Conservation (phyloP, 2,329 filamentous ascomycete species). For the Thelonectria blattea region DNA sequence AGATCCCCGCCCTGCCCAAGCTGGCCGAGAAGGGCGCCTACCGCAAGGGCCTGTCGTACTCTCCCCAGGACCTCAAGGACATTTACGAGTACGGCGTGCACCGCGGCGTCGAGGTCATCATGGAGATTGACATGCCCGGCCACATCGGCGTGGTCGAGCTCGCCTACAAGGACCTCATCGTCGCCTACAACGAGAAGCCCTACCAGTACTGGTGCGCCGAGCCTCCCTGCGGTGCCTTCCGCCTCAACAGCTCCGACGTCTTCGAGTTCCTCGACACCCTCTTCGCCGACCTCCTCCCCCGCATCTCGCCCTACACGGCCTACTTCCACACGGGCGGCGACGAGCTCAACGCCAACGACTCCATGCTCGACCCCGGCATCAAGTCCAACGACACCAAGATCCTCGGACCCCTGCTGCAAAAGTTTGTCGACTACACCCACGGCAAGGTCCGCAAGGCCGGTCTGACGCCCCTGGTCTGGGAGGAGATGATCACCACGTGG, state of each 20-base stretch:
- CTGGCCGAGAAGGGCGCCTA: conserved; percentile 79
- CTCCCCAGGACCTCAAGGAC: conserved; percentile 64
- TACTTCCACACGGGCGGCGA: conserved; percentile 91
- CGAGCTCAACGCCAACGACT: conserved; percentile 76
- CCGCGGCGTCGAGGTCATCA: conserved; percentile 63
- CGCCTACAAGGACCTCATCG: conserved; percentile 60
- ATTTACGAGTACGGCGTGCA: conserved; percentile 75
- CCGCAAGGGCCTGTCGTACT: conserved; percentile 69
- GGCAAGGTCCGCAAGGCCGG: conserved; percentile 66
- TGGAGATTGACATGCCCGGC: conserved; percentile 68
- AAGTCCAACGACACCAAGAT: conserved; percentile 68
- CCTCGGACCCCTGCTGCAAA: conserved; percentile 77
- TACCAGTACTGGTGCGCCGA: conserved; percentile 66
- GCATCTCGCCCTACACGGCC: conserved; percentile 69
- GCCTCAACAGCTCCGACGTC: conserved; percentile 75
- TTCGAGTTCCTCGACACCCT: conserved; percentile 74
- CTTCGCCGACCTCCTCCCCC: conserved; percentile 77
- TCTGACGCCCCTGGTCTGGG: conserved; percentile 81
- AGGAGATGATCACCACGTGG: conserved; percentile 83
- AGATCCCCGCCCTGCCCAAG: conserved; percentile 74
- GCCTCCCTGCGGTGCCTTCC: conserved; percentile 73
- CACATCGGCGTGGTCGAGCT: conserved; percentile 61
- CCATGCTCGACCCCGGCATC: conserved; percentile 73
- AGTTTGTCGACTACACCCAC: conserved; percentile 75
- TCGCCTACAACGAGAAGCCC: conserved; percentile 60